Percentiles rank a stretch among this genome's conserved stretches.
Conservation (phyloP, 1,284 basidiomycete genomes). For the Pisolithus thermaeus region DNA sequence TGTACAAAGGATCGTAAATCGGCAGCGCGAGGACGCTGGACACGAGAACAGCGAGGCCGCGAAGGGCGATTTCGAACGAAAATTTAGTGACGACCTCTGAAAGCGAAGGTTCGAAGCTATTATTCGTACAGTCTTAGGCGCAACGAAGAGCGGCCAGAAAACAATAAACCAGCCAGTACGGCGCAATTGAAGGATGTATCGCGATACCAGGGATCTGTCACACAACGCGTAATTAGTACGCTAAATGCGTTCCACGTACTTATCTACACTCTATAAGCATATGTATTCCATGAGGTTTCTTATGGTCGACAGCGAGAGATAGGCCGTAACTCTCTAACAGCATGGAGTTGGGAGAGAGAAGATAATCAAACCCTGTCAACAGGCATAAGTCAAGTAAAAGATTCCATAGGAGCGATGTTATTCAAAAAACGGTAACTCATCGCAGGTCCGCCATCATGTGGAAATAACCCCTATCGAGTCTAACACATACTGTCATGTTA, state of each 20-base stretch:
- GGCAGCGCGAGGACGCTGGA: conserved; percentile 83
- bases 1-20: conserved; percentile 77
- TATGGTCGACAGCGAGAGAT: conserved; percentile 52
- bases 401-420: background rate
- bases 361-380: background rate
- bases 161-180: conserved; percentile 95
- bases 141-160: conserved; percentile 81
- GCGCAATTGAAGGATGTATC: conserved; percentile 81
- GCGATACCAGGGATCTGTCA: conserved; percentile 65
- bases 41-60: conserved; percentile 78
- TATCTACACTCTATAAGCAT: conserved; percentile 66
- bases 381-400: background rate
- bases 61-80: conserved; percentile 65
- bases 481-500: too few species aligned
- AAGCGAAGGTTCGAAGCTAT: background rate
- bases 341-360: background rate
- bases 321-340: conserved; percentile 33
- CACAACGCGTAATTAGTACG: background rate
- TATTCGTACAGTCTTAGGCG: conserved; percentile 83
- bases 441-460: background rate
- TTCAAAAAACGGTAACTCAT: background rate
- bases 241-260: conserved; percentile 39
- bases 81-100: background rate
- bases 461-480: background rate
- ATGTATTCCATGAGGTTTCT: conserved; percentile 66